phyloP scores from a whole-genome alignment of 345 rosid species.

The Hypericum androsaemum region DNA sequence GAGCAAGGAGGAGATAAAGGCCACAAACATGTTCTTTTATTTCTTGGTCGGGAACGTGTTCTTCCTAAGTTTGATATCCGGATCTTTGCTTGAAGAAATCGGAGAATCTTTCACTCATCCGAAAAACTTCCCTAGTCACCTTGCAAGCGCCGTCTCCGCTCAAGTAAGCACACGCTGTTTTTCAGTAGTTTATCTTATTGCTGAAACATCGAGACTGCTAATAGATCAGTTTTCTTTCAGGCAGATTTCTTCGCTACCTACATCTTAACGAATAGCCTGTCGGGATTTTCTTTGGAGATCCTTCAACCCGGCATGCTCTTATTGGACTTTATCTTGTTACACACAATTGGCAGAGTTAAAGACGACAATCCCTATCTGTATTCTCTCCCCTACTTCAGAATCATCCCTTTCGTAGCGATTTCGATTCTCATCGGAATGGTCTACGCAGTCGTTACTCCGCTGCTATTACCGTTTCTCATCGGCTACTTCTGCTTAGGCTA shows the following conservation, averaged over 20 bases:
- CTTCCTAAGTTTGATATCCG: slow-evolving; percentile 79
- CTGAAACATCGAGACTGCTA: slow-evolving; percentile 3
- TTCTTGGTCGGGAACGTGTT: slow-evolving; percentile 86
- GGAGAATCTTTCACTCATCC: slow-evolving; percentile 70
- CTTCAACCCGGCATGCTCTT: slow-evolving; percentile 64
- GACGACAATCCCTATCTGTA: slow-evolving; percentile 60
- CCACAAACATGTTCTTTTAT: slow-evolving; percentile 92
- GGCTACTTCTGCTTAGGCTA: slow-evolving; percentile 79
- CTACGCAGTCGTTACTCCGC: slow-evolving; percentile 71
- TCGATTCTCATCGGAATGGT: slow-evolving; percentile 73
- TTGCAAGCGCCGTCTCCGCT: slow-evolving; percentile 75
- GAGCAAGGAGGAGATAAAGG: slow-evolving; percentile 83
- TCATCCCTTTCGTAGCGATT: slow-evolving; percentile 59
- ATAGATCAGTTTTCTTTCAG: slow-evolving; percentile 27
- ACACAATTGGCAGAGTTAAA: slow-evolving; percentile 38
- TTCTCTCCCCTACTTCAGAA: slow-evolving; percentile 63
- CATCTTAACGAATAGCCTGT: slow-evolving; percentile 74
- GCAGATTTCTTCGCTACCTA: slow-evolving; percentile 82
- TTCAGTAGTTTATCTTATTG: neutral
- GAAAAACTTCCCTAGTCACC: slow-evolving; percentile 64
- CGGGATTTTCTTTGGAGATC: slow-evolving; percentile 76
- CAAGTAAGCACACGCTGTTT: slow-evolving; percentile 40
- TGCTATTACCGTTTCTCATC: slow-evolving; percentile 73
- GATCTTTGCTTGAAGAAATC: slow-evolving; percentile 80
- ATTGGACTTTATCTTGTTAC: slow-evolving; percentile 42